These are phyloP conservation scores for Torulaspora quercuum DNA, from an alignment of 805 yeast species.

Conservation along the genomic window DNA sequence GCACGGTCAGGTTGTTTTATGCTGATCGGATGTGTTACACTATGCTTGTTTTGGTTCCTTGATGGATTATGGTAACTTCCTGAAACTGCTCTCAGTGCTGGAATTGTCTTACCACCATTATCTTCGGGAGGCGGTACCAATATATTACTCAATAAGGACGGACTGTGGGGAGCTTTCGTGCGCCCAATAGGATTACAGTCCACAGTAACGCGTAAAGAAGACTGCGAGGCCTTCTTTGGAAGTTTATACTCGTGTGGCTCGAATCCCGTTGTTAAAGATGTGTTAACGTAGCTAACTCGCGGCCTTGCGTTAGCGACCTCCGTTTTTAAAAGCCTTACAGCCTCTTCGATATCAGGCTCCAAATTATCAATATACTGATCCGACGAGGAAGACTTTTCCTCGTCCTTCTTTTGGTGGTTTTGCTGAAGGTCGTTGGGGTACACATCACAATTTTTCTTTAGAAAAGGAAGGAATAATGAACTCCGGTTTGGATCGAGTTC, in stretches of 20 bases:
- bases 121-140: slow-evolving; percentile 14
- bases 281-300: slow-evolving; percentile 8
- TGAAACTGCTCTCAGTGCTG: slow-evolving; percentile 16
- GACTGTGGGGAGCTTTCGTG: slow-evolving; percentile 15
- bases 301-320: slow-evolving; percentile 16
- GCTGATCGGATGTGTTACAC: too few species aligned
- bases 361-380: slow-evolving; percentile 13
- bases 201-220: slow-evolving; percentile 9
- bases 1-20: slow-evolving; percentile 9
- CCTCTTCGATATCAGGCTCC: slow-evolving; percentile 30
- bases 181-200: slow-evolving; percentile 1
- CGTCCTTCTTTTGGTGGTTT: too few species aligned
- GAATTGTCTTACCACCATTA: slow-evolving; percentile 4
- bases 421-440: slow-evolving; percentile 4
- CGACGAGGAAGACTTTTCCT: slow-evolving; percentile 6
- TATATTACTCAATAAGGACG: slow-evolving; percentile 23
- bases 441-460: too few species aligned
- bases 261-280: slow-evolving; percentile 8
- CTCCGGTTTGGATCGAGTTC: too few species aligned
- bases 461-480: too few species aligned
- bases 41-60: too few species aligned
- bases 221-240: slow-evolving; percentile 16
- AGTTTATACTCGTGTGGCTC: slow-evolving; percentile 19
- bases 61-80: slow-evolving; percentile 13
- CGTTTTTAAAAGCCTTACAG: slow-evolving; percentile 23